phyloP scores from a whole-genome alignment of 306 rosid species.

The Dalbergia cochinchinensis region DNA sequence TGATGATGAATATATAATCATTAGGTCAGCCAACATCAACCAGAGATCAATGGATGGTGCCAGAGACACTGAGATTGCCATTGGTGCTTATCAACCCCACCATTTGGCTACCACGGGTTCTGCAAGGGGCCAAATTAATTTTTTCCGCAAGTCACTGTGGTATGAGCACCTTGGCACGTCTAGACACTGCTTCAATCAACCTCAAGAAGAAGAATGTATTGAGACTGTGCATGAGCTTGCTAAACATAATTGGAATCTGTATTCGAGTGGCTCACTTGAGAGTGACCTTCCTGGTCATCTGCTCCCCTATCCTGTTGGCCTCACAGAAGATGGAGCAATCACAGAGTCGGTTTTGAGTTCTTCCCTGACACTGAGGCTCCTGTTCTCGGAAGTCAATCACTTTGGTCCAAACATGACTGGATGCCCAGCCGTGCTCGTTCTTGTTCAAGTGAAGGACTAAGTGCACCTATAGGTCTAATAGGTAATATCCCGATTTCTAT shows the following conservation, averaged over 20 bases:
- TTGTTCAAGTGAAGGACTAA: too few relatives aligned
- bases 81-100: slow-evolving; percentile 70
- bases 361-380: too few relatives aligned
- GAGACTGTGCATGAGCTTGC: slow-evolving; percentile 58
- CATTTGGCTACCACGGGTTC: slow-evolving; percentile 56
- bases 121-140: slow-evolving; percentile 68
- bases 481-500: too few relatives aligned
- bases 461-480: too few relatives aligned
- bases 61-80: slow-evolving; percentile 74
- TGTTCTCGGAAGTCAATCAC: too few relatives aligned
- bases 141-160: slow-evolving; percentile 72
- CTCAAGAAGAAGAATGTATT: slow-evolving; percentile 61
- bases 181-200: slow-evolving; percentile 51
- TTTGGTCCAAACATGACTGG: slow-evolving; percentile 54
- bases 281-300: slow-evolving; percentile 72
- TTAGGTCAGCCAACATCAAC: slow-evolving; percentile 78
- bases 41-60: slow-evolving; percentile 84
- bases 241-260: slow-evolving; percentile 68
- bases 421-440: slow-evolving; percentile 44
- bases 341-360: too few relatives aligned
- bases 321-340: too few relatives aligned
- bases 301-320: slow-evolving; percentile 21
- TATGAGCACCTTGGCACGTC: slow-evolving; percentile 71
- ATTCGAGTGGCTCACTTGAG: slow-evolving; percentile 58
- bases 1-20: slow-evolving; percentile 75